These are phyloP conservation scores for Eucommia ulmoides DNA, from an alignment of 257 asterid species.

Conservation along the genomic window DNA sequence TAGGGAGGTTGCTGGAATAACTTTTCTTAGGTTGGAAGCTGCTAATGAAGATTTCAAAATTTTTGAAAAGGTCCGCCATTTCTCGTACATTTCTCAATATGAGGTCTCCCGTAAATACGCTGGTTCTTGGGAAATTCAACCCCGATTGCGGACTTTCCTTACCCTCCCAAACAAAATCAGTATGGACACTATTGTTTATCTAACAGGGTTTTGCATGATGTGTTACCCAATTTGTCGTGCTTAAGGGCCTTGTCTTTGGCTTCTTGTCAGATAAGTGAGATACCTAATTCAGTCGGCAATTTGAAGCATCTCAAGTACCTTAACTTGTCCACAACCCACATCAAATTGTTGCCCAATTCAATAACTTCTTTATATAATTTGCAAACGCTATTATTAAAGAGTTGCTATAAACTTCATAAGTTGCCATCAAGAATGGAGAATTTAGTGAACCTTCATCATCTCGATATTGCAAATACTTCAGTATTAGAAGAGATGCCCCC, in stretches of 20 bases:
- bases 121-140: constrained; percentile 16
- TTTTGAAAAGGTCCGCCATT: constrained; percentile 21
- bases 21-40: constrained; percentile 40
- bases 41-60: constrained; percentile 26
- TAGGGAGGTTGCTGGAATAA: constrained; percentile 36
- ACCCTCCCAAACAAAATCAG: constrained; percentile 35
- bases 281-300: constrained; percentile 35
- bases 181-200: constrained; percentile 17
- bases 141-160: constrained; percentile 45
- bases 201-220: constrained; percentile 25
- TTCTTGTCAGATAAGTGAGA: constrained; percentile 39
- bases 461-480: constrained; percentile 5
- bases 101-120: constrained; percentile 28
- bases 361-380: constrained; percentile 27
- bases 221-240: constrained; percentile 29
- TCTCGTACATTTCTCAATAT: constrained; percentile 32
- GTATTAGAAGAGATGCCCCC: constrained; percentile 13
- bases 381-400: constrained; percentile 7
- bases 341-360: constrained; percentile 28
- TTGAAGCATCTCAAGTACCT: constrained; percentile 42
- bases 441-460: constrained; percentile 13
- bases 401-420: constrained; percentile 3
- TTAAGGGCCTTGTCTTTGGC: constrained; percentile 41
- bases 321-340: constrained; percentile 40
- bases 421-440: constrained; percentile 3